phyloP scores from a whole-genome alignment of 345 rosid genomes.

The Heritiera littoralis region DNA sequence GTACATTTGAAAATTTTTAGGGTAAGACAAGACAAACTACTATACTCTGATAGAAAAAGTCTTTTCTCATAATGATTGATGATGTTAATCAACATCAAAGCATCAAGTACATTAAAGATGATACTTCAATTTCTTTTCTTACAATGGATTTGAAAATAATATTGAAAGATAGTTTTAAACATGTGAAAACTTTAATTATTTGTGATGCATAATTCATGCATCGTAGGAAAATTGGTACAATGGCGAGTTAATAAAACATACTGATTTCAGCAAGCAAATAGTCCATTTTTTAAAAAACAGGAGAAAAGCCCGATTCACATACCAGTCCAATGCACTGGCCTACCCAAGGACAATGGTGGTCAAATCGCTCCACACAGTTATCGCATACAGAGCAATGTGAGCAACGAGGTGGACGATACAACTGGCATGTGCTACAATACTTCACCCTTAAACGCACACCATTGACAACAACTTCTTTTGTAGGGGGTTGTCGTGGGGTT shows the following conservation, averaged over 20 bases:
- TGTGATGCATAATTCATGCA: not conserved
- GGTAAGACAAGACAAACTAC: too few relatives aligned
- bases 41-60: too few relatives aligned
- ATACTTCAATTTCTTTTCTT: not conserved
- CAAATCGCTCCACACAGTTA: constrained; percentile 57
- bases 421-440: constrained; percentile 58
- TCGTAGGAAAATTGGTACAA: not conserved
- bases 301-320: constrained; percentile 15
- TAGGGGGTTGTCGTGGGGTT: constrained; percentile 29
- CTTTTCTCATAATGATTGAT: too few relatives aligned
- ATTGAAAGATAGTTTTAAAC: not conserved
- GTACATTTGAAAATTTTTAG: too few relatives aligned
- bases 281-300: not conserved
- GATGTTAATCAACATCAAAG: too few relatives aligned
- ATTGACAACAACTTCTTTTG: constrained; percentile 40
- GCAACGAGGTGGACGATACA: constrained; percentile 61
- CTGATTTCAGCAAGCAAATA: not conserved
- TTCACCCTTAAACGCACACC: constrained; percentile 42
- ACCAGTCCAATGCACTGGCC: constrained; percentile 71
- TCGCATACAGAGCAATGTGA: constrained; percentile 60
- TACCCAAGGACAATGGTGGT: constrained; percentile 65
- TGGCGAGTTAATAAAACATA: not conserved
- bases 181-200: not conserved
- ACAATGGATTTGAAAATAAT: too few relatives aligned
- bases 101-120: not conserved